phyloP scores from a whole-genome alignment of 2,329 filamentous ascomycete species.

The Parastagonospora avenae region DNA sequence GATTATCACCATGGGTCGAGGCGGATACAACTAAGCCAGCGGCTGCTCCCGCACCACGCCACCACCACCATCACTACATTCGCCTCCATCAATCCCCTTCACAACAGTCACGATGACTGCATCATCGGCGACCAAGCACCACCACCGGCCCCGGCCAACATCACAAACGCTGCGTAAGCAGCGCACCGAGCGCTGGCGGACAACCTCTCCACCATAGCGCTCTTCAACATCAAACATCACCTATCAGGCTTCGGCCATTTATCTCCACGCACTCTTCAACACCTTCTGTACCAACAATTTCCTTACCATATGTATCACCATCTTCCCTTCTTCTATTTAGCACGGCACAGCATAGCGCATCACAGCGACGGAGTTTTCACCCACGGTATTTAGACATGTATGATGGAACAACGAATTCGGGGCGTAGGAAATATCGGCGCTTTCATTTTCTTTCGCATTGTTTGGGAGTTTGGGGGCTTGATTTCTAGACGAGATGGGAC shows the following conservation, averaged over 20 bases:
- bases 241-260: constrained; percentile 4
- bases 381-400: not conserved
- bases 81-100: constrained; percentile 3
- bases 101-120: constrained; percentile 5
- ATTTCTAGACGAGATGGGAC: not conserved
- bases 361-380: constrained; percentile 17
- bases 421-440: not conserved
- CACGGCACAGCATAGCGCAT: constrained; percentile 2
- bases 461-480: not conserved
- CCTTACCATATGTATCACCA: not conserved
- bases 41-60: constrained; percentile 16
- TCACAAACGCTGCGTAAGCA: constrained; percentile 32
- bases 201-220: not conserved
- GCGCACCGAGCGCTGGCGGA: constrained; percentile 34
- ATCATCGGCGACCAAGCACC: constrained; percentile 4
- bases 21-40: constrained; percentile 41
- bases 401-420: not conserved
- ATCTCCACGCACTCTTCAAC: not conserved
- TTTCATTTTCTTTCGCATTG: not conserved
- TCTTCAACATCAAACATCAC: not conserved
- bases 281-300: constrained; percentile 7
- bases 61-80: constrained; percentile 9
- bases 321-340: not conserved
- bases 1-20: constrained; percentile 37
- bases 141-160: constrained; percentile 11